Conservation (phyloP, 208 protist genomes). For the Acanthamoeba rhysodes region DNA sequence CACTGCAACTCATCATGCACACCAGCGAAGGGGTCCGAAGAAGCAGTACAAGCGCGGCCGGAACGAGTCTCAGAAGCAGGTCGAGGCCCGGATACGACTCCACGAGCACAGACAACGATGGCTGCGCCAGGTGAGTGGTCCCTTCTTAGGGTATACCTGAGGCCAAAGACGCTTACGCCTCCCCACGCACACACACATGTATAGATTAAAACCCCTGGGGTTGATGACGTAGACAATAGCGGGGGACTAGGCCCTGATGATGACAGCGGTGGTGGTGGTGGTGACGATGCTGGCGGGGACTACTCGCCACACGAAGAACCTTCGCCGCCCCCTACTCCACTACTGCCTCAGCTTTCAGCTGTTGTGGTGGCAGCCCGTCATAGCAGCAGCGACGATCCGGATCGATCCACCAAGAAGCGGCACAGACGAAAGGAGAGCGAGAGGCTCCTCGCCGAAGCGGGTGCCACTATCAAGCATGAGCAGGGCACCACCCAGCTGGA, state of each 20-base stretch:
- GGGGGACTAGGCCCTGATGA: no score
- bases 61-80: slow-evolving; percentile 17
- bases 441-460: not conserved
- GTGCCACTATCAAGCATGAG: not conserved
- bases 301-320: no score
- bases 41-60: not conserved
- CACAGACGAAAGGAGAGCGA: slow-evolving; percentile 1
- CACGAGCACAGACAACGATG: slow-evolving; percentile 23
- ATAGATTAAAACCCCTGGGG: no score
- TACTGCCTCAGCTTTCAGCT: not conserved
- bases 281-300: no score
- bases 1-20: no score
- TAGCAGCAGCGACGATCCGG: not conserved
- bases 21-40: not conserved
- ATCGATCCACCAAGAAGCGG: not conserved
- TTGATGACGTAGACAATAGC: no score
- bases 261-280: no score
- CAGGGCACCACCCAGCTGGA: not conserved
- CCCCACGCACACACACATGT: no score
- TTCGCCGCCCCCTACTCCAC: not conserved
- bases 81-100: not conserved
- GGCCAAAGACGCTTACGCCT: no score
- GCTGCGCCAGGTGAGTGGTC: not conserved
- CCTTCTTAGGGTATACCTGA: not conserved
- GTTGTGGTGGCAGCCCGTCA: no score